Base-by-base conservation (phyloP, 805 yeast genomes). In the Zygoascus bituminiphila region DNA sequence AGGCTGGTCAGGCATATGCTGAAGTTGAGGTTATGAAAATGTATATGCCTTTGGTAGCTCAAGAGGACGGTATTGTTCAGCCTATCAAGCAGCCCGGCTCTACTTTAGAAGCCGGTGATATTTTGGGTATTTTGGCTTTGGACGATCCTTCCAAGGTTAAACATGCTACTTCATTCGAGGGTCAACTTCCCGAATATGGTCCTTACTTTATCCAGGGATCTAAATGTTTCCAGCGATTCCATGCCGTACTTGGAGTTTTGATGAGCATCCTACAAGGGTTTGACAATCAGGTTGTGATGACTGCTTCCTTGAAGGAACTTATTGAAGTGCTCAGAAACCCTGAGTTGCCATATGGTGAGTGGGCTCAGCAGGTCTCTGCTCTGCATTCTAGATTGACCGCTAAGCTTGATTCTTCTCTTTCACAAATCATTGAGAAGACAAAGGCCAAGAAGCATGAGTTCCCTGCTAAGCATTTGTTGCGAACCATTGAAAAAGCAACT, bases 11-110 rank as follows among this genome's bases (percentile, higher is more conserved):
- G 70, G 82, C 97, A 42, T 94, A 79, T 62, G 98, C 98, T 38
- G 98, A 93, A 72, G 96, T 93, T 50, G 99, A 93, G 72, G 98
- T 93, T 57, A 93, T 93, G 99, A 93, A 93, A 70, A 93, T 93
- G 98, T 88, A 89, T 69, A 93, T 93, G 97, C 97, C 98, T 45
- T 76, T 93, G 60, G 72, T 89, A 62, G 91, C 97, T 19, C 87
- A 82, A 67, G 98, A 91, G 67, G 84, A 85, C 61, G 99, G 99
- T 76, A 74, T 77, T 50, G 86, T 89, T 47, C 97, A 91, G 71
- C 72, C 88, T 39, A 80, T 93, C 64, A 91, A 93, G 69, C 98
- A 93, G 72, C 98, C 98, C 8, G 99, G 99, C 46, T 84, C 98
- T n/a, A 88, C 95, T 23, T 84, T 93, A 51, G 79, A 79, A 58